These are phyloP conservation scores for Auriculariales sp. DNA, from an alignment of 768 basidiomycete genomes.

Conservation along the genomic window DNA sequence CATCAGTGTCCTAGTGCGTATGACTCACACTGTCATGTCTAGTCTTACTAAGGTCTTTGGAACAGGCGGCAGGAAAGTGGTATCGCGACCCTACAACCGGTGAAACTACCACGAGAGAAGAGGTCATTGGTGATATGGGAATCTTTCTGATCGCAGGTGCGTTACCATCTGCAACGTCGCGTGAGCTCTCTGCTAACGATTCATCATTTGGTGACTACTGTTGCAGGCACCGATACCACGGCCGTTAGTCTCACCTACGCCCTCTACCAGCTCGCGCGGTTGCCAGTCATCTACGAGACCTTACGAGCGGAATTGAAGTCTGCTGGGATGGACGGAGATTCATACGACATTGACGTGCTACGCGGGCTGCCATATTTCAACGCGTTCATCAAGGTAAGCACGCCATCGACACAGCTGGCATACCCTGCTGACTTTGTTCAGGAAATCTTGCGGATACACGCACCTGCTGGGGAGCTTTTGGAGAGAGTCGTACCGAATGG, in stretches of 20 bases:
- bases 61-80: too few species aligned
- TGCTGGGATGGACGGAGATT: slow-evolving; percentile 38
- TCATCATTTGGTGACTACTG: too few species aligned
- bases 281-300: slow-evolving; percentile 52
- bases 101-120: neutral
- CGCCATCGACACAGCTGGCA: slow-evolving; percentile 5
- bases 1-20: too few species aligned
- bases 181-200: neutral
- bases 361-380: slow-evolving; percentile 34
- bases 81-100: neutral
- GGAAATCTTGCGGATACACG: slow-evolving; percentile 56
- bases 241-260: slow-evolving; percentile 61
- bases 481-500: slow-evolving; percentile 66
- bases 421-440: neutral
- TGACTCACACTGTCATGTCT: too few species aligned
- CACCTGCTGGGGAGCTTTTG: slow-evolving; percentile 52
- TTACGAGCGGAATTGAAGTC: slow-evolving; percentile 51
- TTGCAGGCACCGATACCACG: slow-evolving; percentile 61
- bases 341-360: slow-evolving; percentile 49
- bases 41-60: too few species aligned
- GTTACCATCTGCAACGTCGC: neutral
- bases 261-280: slow-evolving; percentile 70
- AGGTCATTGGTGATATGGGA: neutral
- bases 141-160: neutral
- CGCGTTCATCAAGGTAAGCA: slow-evolving; percentile 41